phyloP scores from a whole-genome alignment of 1,284 basidiomycete species.

The Leccinum pachyderme region DNA sequence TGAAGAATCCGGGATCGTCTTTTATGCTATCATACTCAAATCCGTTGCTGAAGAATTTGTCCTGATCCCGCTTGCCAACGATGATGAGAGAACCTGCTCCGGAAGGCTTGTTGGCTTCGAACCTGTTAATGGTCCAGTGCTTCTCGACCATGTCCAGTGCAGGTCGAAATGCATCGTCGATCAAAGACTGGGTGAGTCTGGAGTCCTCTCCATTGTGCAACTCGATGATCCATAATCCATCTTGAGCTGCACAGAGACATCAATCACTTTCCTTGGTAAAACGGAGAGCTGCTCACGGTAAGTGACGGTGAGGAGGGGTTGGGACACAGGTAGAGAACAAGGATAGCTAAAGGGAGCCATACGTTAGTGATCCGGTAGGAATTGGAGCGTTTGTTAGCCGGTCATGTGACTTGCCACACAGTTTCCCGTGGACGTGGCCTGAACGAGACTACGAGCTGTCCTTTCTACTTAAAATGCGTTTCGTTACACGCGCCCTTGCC shows the following conservation, averaged over 20 bases:
- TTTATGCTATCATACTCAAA: conserved; percentile 45
- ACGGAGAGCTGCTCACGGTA: conserved; percentile 48
- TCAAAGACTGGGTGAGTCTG: conserved; percentile 60
- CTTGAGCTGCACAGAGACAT: conserved; percentile 46
- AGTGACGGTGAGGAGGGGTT: conserved; percentile 60
- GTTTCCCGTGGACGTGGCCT: conserved; percentile 24
- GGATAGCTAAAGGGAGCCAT: conserved; percentile 29
- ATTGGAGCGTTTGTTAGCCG: background rate
- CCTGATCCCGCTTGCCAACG: conserved; percentile 67
- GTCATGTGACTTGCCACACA: conserved; percentile 21
- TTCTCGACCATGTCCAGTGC: conserved; percentile 77
- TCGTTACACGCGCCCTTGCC: conserved; percentile 16
- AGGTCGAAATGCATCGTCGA: conserved; percentile 64
- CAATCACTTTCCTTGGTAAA: background rate
- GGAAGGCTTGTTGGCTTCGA: conserved; percentile 37
- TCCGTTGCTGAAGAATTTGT: conserved; percentile 91
- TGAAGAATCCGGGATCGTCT: conserved; percentile 72
- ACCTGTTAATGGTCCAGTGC: conserved; percentile 67
- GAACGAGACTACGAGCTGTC: background rate
- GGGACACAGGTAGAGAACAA: conserved; percentile 43
- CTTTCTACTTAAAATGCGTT: conserved; percentile 22
- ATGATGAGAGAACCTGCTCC: conserved; percentile 73
- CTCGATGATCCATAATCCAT: conserved; percentile 70
- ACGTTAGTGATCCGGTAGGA: background rate
- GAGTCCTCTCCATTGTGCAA: conserved; percentile 77